Evolutionary conservation across 1,284 basidiomycete species (phyloP).

Genomic region (Porogramme epimiltina): DNA sequence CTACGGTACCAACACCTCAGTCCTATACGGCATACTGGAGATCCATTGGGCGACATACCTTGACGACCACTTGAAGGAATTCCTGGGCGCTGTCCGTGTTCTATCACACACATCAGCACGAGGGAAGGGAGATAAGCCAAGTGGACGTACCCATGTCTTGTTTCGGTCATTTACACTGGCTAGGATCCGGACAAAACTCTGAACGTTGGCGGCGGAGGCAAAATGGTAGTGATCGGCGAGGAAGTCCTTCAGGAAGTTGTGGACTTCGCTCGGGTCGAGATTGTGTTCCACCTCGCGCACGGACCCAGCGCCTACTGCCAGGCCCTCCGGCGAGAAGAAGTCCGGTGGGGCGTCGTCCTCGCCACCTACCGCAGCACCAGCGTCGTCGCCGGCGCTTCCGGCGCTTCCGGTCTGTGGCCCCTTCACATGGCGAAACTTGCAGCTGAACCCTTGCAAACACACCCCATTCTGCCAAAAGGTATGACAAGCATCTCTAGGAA

Average conservation of each 20-base stretch:
- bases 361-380: background rate
- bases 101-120: slow-evolving; percentile 30
- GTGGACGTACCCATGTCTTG: slow-evolving; percentile 49
- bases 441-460: too few species aligned
- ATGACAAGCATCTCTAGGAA: too few species aligned
- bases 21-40: background rate
- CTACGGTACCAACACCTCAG: slow-evolving; percentile 33
- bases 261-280: slow-evolving; percentile 50
- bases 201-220: slow-evolving; percentile 39
- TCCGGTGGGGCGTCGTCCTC: slow-evolving; percentile 31
- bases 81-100: slow-evolving; percentile 55
- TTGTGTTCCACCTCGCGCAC: slow-evolving; percentile 30
- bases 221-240: slow-evolving; percentile 49
- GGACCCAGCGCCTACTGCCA: slow-evolving; percentile 33
- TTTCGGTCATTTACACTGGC: slow-evolving; percentile 51
- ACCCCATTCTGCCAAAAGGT: too few species aligned
- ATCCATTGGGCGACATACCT: slow-evolving; percentile 30
- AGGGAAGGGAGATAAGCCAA: background rate
- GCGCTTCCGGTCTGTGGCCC: too few species aligned
- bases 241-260: slow-evolving; percentile 49
- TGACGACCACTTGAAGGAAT: slow-evolving; percentile 45
- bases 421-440: too few species aligned
- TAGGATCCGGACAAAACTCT: slow-evolving; percentile 50
- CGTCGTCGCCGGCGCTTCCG: too few species aligned
- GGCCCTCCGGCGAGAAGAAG: slow-evolving; percentile 48